Percentiles rank a stretch among this genome's conserved stretches.
phyloP scores from a whole-genome alignment of 2,329 filamentous ascomycete genomes.

The Clonostachys byssicola region DNA sequence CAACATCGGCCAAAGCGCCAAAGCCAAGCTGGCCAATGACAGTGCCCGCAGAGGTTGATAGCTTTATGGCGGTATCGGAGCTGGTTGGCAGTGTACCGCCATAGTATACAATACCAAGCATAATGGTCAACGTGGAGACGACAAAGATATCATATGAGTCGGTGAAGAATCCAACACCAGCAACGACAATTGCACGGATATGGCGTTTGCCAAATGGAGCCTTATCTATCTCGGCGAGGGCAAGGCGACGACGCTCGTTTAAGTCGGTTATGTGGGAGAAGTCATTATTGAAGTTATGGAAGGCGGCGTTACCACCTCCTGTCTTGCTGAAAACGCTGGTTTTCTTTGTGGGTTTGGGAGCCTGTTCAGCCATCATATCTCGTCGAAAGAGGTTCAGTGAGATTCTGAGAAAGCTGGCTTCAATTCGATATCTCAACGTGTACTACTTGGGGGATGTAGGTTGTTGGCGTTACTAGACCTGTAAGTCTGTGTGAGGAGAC shows the following conservation, averaged over 20 bases:
- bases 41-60: conserved; percentile 82
- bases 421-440: no score
- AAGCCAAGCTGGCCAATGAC: conserved; percentile 79
- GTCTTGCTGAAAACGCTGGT: conserved; percentile 32
- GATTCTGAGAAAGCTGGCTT: no score
- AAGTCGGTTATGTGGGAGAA: conserved; percentile 62
- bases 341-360: no score
- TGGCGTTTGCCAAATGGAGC: conserved; percentile 84
- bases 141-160: conserved; percentile 84
- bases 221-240: conserved; percentile 78
- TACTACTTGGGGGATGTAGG: no score
- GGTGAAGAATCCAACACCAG: conserved; percentile 85
- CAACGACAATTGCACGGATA: conserved; percentile 70
- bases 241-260: conserved; percentile 74
- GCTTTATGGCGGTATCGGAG: conserved; percentile 80
- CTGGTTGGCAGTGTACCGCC: conserved; percentile 56
- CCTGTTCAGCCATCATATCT: no score
- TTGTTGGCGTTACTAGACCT: no score
- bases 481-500: no score
- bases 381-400: no score
- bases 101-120: conserved; percentile 78
- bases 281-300: conserved; percentile 76
- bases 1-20: conserved; percentile 78
- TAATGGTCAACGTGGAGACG: conserved; percentile 67
- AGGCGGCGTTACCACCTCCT: conserved; percentile 63